Evolutionary conservation across 139 green algal species (phyloP), one percentile per base, ranked within the genome.

Genomic region (Edaphochlamys debaryana): DNA sequence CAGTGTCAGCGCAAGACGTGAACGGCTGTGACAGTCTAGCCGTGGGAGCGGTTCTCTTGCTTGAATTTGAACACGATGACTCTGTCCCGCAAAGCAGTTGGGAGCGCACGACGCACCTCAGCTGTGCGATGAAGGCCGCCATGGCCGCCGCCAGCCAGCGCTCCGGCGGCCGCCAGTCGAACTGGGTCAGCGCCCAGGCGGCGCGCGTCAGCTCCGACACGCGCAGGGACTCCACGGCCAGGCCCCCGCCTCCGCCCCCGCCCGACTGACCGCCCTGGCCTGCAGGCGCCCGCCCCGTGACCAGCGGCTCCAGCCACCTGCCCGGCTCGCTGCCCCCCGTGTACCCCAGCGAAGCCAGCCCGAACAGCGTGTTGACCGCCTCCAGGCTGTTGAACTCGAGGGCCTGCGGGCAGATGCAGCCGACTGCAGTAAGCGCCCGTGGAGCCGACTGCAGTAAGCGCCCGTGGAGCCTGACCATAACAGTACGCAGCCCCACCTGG

Each of bases 341-440:
- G 66, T 66, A 84, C 37, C 78, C 78, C 25, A 84, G 66, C 7
- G 48, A 69, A 37, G 78, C 78, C 66, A 84, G 48, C 1, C 66
- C 37, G 52, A 84, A 84, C 27, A 84, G 62, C 29, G 36, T 62
- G 67, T 84, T 84, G 30, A 77, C 66, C 11, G 27, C 27, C 64
- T 84, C 78, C 64, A 84, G 78, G 34, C 58, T 84, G 78, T 84
- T 84, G 78, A 84, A 84, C 63, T 77, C 42, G 62, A 23, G 4
- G 32, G 76, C 76, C 76, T 79, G 71, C 4, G 70, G 20, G 22
- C n/a, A 15, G 67, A 74, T 13, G 40, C 6, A 15, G 40, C 40
- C 36, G 66, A 30, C 13, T 8, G 66, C 11, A 30, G 6, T 50
- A 8, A n/a, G 66, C 36, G 17, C 32, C n/a, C n/a, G n/a, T n/a